These are phyloP conservation scores for Diplocarpon rosae DNA, from an alignment of 2,329 filamentous ascomycete species.

Conservation along the genomic window DNA sequence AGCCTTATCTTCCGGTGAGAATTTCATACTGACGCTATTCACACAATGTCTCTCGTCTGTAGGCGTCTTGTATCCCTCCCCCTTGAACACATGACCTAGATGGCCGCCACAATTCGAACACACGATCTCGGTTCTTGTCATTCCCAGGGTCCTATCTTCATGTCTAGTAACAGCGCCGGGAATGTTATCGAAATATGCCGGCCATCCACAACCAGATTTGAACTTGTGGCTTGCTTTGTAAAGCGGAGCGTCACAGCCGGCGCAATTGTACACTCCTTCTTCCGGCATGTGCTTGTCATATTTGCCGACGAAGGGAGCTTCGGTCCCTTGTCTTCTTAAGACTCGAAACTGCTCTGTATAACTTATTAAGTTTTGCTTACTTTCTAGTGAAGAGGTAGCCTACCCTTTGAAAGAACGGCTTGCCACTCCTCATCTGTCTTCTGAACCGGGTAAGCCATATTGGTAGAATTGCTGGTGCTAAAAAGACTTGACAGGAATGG, in stretches of 20 bases:
- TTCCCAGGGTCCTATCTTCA: conserved; percentile 66
- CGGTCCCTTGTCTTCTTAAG: conserved; percentile 85
- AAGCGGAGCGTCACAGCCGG: conserved; percentile 74
- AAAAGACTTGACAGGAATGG: conserved; percentile 73
- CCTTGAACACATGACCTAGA: conserved; percentile 84
- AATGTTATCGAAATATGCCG: conserved; percentile 92
- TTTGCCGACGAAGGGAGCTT: conserved; percentile 65
- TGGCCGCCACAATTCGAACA: conserved; percentile 92
- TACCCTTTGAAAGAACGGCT: conserved; percentile 65
- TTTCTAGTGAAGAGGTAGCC: not conserved
- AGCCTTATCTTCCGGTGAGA: conserved; percentile 54
- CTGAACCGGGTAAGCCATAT: conserved; percentile 68
- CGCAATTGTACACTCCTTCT: conserved; percentile 74
- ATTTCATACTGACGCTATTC: conserved; percentile 84
- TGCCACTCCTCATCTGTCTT: conserved; percentile 80
- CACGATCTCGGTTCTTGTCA: conserved; percentile 84
- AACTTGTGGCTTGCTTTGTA: conserved; percentile 95
- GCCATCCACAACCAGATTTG: conserved; percentile 93
- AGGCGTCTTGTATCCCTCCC: conserved; percentile 71
- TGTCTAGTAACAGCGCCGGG: conserved; percentile 81
- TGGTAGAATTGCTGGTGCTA: conserved; percentile 40
- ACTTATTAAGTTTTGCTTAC: conserved; percentile 25
- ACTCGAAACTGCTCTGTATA: conserved; percentile 83
- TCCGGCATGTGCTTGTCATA: conserved; percentile 78
- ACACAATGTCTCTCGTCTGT: conserved; percentile 97